These are phyloP conservation scores for Thermothelomyces thermophilus DNA, from an alignment of 2,329 filamentous ascomycete genomes.

Conservation along the genomic window DNA sequence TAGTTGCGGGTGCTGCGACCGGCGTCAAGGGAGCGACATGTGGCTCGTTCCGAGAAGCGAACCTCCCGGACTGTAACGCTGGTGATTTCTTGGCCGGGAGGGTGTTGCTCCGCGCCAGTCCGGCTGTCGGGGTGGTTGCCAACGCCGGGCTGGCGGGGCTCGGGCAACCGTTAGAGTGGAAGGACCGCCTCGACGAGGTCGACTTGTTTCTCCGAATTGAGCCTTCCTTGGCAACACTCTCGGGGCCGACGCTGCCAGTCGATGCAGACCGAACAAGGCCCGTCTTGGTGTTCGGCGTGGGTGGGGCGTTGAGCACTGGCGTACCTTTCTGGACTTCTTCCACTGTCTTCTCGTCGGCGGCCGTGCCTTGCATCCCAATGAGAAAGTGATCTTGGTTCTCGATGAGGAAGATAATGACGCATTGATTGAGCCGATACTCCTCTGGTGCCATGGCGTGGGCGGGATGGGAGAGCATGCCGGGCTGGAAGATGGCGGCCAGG, in stretches of 20 bases:
- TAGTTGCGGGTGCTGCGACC: conserved; percentile 38
- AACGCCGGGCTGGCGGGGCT: conserved; percentile 60
- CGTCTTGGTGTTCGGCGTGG: conserved; percentile 47
- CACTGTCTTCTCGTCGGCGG: conserved; percentile 75
- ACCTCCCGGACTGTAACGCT: conserved; percentile 59
- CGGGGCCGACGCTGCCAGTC: conserved; percentile 80
- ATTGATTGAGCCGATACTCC: conserved; percentile 92
- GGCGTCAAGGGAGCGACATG: conserved; percentile 31
- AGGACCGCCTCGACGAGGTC: conserved; percentile 81
- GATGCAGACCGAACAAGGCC: conserved; percentile 71
- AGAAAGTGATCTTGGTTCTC: conserved; percentile 98
- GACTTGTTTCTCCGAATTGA: conserved; percentile 82
- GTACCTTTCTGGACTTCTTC: conserved; percentile 64
- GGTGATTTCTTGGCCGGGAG: conserved; percentile 87
- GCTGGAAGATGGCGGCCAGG: conserved; percentile 93
- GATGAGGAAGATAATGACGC: conserved; percentile 94
- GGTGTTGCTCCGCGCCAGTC: conserved; percentile 70
- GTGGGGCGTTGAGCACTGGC: conserved; percentile 42
- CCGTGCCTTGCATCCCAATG: conserved; percentile 97
- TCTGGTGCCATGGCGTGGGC: conserved; percentile 90
- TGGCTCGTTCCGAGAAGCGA: conserved; percentile 39
- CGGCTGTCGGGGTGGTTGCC: conserved; percentile 48
- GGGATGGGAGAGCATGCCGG: conserved; percentile 90
- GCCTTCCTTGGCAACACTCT: conserved; percentile 76
- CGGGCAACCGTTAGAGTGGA: conserved; percentile 62